phyloP scores from a whole-genome alignment of 441 rosid genomes.

The Aleurites moluccanus region DNA sequence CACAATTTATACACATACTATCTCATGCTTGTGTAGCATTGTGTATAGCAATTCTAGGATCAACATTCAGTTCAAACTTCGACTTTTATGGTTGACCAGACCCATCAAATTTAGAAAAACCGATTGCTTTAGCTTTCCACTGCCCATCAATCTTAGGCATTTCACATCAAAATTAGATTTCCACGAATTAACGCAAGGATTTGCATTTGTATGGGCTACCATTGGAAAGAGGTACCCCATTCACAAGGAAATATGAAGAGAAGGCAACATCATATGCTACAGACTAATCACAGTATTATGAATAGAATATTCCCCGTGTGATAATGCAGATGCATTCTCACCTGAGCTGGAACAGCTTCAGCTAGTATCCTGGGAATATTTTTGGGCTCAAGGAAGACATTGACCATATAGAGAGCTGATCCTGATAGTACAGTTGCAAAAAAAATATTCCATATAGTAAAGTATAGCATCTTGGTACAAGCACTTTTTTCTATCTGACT shows the following conservation, averaged over 20 bases:
- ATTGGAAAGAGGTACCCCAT: not conserved
- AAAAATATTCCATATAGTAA: conserved; percentile 84
- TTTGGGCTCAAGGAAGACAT: conserved; percentile 75
- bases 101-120: not conserved
- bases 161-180: not conserved
- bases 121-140: not conserved
- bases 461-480: conserved; percentile 67
- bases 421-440: conserved; percentile 84
- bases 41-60: not conserved
- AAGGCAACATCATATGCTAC: not conserved
- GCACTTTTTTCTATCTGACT: conserved; percentile 80
- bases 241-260: not conserved
- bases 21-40: not conserved
- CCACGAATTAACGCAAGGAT: not conserved
- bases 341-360: conserved; percentile 88
- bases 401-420: conserved; percentile 61
- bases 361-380: conserved; percentile 71
- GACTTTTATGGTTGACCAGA: not conserved
- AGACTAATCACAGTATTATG: not conserved
- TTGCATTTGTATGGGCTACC: not conserved
- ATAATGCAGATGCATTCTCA: conserved; percentile 26
- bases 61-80: not conserved
- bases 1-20: not conserved
- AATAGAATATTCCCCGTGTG: not conserved
- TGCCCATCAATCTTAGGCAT: not conserved